Evolutionary conservation across 768 basidiomycete genomes (phyloP).

Genomic region (Psilocybe cubensis): DNA sequence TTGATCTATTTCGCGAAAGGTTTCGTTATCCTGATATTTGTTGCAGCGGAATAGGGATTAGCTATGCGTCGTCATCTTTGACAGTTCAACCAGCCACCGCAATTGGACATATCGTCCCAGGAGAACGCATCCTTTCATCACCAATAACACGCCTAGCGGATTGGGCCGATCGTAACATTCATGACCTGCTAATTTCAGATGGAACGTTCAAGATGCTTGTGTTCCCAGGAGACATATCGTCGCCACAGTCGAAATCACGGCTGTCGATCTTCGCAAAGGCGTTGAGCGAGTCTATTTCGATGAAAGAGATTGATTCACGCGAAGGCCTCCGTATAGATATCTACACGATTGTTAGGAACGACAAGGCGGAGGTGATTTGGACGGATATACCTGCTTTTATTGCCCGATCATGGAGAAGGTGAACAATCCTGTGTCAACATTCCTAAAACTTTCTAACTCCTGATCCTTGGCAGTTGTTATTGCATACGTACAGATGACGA

Average conservation of each 20-base stretch:
- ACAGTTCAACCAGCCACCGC: neutral
- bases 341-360: conserved; percentile 2
- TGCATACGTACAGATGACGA: neutral
- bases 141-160: conserved; percentile 11
- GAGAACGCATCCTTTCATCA: conserved; percentile 7
- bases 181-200: conserved; percentile 9
- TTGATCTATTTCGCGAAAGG: neutral
- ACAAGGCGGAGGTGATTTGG: conserved; percentile 12
- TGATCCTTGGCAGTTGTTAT: neutral
- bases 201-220: conserved; percentile 12
- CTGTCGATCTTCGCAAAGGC: neutral
- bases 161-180: conserved; percentile 6
- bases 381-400: conserved; percentile 2
- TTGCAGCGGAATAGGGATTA: conserved; percentile 12
- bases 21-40: neutral
- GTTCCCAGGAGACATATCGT: conserved; percentile 4
- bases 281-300: neutral
- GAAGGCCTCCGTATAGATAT: neutral
- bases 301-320: neutral
- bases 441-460: neutral
- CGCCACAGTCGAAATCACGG: neutral
- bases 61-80: conserved; percentile 6
- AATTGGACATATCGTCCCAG: conserved; percentile 2
- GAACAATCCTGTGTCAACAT: neutral
- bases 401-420: conserved; percentile 8